Conservation (phyloP, 768 basidiomycete genomes). For the Tulasnella sp. region DNA sequence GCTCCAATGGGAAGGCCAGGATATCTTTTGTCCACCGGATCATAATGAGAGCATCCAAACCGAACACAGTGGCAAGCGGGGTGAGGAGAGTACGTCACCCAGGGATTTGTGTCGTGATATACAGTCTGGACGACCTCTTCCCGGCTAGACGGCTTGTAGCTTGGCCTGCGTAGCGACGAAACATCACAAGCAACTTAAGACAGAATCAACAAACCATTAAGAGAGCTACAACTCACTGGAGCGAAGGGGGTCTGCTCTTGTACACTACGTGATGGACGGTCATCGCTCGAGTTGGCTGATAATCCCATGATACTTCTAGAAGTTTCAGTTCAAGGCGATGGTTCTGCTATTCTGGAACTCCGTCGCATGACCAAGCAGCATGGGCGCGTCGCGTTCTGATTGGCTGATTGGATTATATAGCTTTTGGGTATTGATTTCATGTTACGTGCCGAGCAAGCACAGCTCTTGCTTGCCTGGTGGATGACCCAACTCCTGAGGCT, state of each 20-base stretch:
- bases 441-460: neutral
- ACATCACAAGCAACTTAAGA: no score
- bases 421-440: neutral
- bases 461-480: neutral
- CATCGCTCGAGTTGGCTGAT: no score
- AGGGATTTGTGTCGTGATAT: slow-evolving; percentile 1
- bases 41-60: no score
- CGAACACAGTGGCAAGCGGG: no score
- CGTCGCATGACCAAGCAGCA: slow-evolving; percentile 1
- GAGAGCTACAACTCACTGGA: no score
- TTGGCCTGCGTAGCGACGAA: neutral
- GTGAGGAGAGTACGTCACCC: neutral
- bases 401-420: neutral
- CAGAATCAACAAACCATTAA: no score
- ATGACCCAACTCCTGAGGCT: neutral
- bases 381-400: neutral
- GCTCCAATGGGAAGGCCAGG: no score
- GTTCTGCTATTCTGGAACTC: neutral
- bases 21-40: no score
- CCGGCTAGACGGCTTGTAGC: neutral
- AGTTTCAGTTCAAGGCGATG: no score
- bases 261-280: no score
- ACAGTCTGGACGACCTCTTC: neutral
- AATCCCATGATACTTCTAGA: no score
- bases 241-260: no score